A percentile compares a stretch with the other conserved stretches of the same genome.
Evolutionary conservation across 2,329 filamentous ascomycete species (phyloP).

Genomic region (Aspergillus udagawae): DNA sequence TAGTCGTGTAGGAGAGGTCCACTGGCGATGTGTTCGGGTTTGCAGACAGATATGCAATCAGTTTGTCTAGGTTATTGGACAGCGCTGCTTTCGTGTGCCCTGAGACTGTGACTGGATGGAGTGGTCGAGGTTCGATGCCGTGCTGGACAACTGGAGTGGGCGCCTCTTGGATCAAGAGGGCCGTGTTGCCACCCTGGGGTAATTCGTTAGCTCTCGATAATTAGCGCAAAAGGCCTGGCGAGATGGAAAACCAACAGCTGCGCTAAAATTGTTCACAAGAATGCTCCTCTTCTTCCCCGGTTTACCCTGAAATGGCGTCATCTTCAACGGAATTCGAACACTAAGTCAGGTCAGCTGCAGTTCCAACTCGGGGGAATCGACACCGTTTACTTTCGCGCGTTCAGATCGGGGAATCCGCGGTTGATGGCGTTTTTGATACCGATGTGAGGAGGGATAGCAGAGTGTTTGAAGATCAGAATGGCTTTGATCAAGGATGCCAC

Average conservation of each 20-base stretch:
- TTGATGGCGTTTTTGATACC: constrained; percentile 56
- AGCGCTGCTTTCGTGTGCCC: constrained; percentile 34
- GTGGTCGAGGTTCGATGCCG: constrained; percentile 23
- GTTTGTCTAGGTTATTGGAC: too few species aligned
- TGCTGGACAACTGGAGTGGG: constrained; percentile 57
- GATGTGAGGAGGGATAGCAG: constrained; percentile 60
- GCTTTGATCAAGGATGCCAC: constrained; percentile 54
- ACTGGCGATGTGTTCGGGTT: constrained; percentile 49
- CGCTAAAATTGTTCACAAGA: constrained; percentile 65
- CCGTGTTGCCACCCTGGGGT: constrained; percentile 59
- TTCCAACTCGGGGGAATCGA: too few species aligned
- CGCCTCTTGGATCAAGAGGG: constrained; percentile 59
- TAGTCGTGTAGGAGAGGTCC: constrained; percentile 59
- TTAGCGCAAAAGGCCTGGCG: too few species aligned
- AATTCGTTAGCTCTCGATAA: too few species aligned
- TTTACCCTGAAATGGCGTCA: constrained; percentile 26
- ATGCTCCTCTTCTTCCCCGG: constrained; percentile 33
- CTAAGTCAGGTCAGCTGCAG: constrained; percentile 29
- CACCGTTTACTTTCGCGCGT: too few species aligned
- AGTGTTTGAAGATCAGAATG: constrained; percentile 61
- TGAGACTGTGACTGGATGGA: constrained; percentile 40
- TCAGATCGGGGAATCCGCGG: constrained; percentile 25
- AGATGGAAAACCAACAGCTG: constrained; percentile 37
- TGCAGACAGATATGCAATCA: too few species aligned
- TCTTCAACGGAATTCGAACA: constrained; percentile 43